Conservation (phyloP, 768 basidiomycete genomes). For the Porphyrellus cyaneotinctus region DNA sequence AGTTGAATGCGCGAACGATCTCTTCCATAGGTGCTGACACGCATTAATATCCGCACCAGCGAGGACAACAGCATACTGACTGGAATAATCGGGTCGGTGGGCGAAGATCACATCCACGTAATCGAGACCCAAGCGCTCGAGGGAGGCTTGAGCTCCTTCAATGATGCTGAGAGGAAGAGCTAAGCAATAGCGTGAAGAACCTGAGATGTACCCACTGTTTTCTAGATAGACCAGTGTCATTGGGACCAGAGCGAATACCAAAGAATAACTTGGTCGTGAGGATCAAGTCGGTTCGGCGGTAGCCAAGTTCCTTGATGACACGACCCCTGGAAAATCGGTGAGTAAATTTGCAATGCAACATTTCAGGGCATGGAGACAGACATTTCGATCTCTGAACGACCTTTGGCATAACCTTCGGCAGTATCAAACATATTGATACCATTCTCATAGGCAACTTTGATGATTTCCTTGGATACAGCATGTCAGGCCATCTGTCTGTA, state of each 20-base stretch:
- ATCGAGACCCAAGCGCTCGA: slow-evolving; percentile 49
- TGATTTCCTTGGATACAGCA: slow-evolving; percentile 38
- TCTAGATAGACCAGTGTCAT: slow-evolving; percentile 36
- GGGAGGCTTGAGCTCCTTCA: slow-evolving; percentile 49
- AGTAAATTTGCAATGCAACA: background rate
- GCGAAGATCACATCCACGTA: slow-evolving; percentile 51
- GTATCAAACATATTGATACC: slow-evolving; percentile 52
- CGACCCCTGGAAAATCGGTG: slow-evolving; percentile 36
- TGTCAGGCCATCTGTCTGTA: background rate
- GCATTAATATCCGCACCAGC: background rate
- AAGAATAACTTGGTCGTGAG: slow-evolving; percentile 59
- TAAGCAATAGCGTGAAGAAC: background rate
- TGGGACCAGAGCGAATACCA: slow-evolving; percentile 46
- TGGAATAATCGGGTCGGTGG: slow-evolving; percentile 43
- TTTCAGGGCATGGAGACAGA: slow-evolving; percentile 4
- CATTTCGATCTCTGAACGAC: slow-evolving; percentile 54
- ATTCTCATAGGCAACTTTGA: slow-evolving; percentile 50
- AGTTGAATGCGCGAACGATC: slow-evolving; percentile 56
- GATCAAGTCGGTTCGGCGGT: slow-evolving; percentile 46
- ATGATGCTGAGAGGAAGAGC: slow-evolving; percentile 37
- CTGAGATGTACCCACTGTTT: slow-evolving; percentile 23
- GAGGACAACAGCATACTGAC: slow-evolving; percentile 16
- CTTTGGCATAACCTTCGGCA: slow-evolving; percentile 44
- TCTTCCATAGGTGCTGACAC: slow-evolving; percentile 45
- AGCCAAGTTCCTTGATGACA: slow-evolving; percentile 51